Base-by-base conservation (phyloP, 257 asterid genomes). In the Mentha longifolia region DNA sequence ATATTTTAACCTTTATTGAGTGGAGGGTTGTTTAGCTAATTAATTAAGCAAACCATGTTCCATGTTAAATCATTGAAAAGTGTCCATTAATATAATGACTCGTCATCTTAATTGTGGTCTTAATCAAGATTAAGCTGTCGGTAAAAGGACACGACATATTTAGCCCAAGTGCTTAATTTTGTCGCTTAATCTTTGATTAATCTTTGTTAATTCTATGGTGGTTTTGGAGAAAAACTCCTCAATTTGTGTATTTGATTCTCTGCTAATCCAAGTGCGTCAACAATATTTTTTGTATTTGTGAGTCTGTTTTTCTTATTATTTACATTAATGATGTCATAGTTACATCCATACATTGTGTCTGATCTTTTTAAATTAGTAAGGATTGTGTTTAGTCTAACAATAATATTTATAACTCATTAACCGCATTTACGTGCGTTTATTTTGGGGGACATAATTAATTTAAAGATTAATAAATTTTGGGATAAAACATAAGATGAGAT, bases 41-140 rank as follows among this genome's bases (percentile, higher is more conserved):
- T 74, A 74, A 65, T 46, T 45, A 65, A 78, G 76, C 79, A 74
- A 78, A 49, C 78, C 82, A 78, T 63, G 82, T 78, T 78, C 45
- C 54, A 55, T 68, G 79, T 69, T 68, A 68, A 73, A 67, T 77
- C 71, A 72, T 59, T 60, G 63, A 72, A 71, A 31, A 50, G 22
- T 71, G 71, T 66, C 77, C 81, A 72, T 22, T 50, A 65, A 67
- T 28, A 50, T 28, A 54, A 20, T 46, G 59, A 70, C 69, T 16
- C 73, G 16, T 62, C 59, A 56, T 61, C 78, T 56, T 73, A 78
- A 78, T 73, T 73, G 72, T 16, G 10, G 76, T 78, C 76, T 2
- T 62, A 68, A 78, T 78, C 78, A 62, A 10, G 76, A 73, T 78
- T 78, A 73, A 78, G 78, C 56, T 57, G 78, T 68, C 69, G 71